Evolutionary conservation across 495 filamentous ascomycete genomes (phyloP), one percentile per base, ranked within the genome.

Genomic region (Penicillium roqueforti): DNA sequence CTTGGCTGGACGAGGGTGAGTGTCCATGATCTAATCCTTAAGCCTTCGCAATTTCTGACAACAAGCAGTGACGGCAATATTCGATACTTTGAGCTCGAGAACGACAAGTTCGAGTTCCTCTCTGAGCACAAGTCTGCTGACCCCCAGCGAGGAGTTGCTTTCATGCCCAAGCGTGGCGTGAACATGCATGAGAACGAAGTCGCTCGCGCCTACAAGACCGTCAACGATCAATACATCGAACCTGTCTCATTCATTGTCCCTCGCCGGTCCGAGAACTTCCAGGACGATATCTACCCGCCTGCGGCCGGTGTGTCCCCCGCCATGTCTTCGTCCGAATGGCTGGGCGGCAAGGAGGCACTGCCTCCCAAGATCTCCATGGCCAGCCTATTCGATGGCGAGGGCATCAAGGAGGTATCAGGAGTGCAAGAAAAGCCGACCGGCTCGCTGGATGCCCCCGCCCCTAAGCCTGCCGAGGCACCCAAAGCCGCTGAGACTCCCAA

Each of bases 161-260:
- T 98, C 70, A 71, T 98, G 62, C 95, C 93, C 19, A 93, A 95
- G 73, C 88, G 93, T 20, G 93, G 92, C 59, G 85, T 98, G 53
- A 93, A 96, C 67, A 86, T 92, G 40, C 91, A 96, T 69, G 93
- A 97, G 56, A 97, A 97, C 60, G 93, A 98, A 71, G 83, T 98
- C 28, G 88, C 95, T 77, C 84, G 93, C 53, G 92, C 87, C 40
- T 98, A 87, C 81, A 97, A 97, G 81, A 97, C 92, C 1, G 87
- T 97, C 65, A 92, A 91, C 65, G 95, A 98, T 68, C 70, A 77
- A 9, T 95, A 95, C 69, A 90, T 98, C 61, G 92, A 98, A 66
- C 93, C 93, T 9, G 87, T 98, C 62, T 96, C 95, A 0, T 98
- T 98, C 73, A 92, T 96, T 50, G 93, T 97, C 1, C 95, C 95